Evolutionary conservation across 495 filamentous ascomycete genomes (phyloP).

Genomic region (Parathielavia appendiculata): DNA sequence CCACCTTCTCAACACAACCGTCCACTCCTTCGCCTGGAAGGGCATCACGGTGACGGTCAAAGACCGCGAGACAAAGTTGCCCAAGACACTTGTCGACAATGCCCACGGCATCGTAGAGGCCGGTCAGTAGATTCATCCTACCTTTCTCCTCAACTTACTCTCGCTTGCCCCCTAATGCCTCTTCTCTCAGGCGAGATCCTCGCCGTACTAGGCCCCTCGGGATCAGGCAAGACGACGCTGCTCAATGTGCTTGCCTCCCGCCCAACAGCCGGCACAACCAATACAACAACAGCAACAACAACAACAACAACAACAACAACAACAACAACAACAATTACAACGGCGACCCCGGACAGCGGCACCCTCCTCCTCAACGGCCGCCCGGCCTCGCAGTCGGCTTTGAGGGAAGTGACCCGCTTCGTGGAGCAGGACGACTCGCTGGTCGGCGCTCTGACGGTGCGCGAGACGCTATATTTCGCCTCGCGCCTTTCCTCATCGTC

Average conservation of each 20-base stretch:
- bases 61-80: conserved; percentile 58
- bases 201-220: conserved; percentile 72
- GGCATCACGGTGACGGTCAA: conserved; percentile 62
- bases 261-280: conserved; percentile 35
- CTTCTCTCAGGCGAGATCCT: conserved; percentile 59
- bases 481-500: conserved; percentile 50
- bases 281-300: neutral
- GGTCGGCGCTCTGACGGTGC: conserved; percentile 70
- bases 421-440: conserved; percentile 85
- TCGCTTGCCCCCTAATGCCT: neutral
- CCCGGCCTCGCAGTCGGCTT: conserved; percentile 30
- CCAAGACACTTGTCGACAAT: conserved; percentile 50
- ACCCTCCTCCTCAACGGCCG: conserved; percentile 55
- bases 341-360: conserved; percentile 20
- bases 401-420: conserved; percentile 57
- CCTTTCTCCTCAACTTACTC: neutral
- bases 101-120: conserved; percentile 50
- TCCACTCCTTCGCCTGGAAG: conserved; percentile 53
- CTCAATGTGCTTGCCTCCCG: conserved; percentile 73
- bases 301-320: neutral
- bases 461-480: conserved; percentile 71
- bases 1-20: conserved; percentile 35
- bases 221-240: conserved; percentile 73
- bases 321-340: too few species aligned
- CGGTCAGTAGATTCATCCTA: conserved; percentile 25